Evolutionary conservation across 768 basidiomycete genomes (phyloP), one percentile per base, ranked within the genome.

Genomic region (Kwoniella mangroviensis): DNA sequence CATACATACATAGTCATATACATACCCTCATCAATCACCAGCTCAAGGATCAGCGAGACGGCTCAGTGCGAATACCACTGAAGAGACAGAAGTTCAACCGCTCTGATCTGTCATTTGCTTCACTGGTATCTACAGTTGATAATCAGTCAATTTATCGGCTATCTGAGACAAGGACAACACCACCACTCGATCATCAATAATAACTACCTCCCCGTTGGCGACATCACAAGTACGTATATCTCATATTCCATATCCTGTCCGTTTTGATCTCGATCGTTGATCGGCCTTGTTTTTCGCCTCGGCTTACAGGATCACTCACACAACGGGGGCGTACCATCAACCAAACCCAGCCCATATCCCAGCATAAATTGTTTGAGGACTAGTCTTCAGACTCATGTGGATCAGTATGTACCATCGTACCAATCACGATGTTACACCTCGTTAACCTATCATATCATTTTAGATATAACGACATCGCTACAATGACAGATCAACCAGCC

Each of bases 401-500:
- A 62, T 62, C 42, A 13, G 60, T 62, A 62, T 45, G 40, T 62
- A n/a, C 28, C 21, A 62, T 45, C 45, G 19, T 10, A 62, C 10
- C 42, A 28, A 22, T 24, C 42, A 62, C 28, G 2, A 51, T 62
- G 60, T 15, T 11, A 43, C 2, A 22, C 2, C 7, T 43, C 11
- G 41, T 40, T 43, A 10, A 43, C 41, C 41, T 12, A 2, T 6
- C 19, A 34, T 34, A 34, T 26, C 7, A 13, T 13, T 2, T 19
- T 51, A 40, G 56, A 28, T 54, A n/a, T 52, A 17, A 26, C 58
- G 43, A 15, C 41, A 58, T 26, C 43, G 24, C 6, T 49, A 60
- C 41, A 69, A 58, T 54, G 56, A 56, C 68, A 24, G 58, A 65
- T 41, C 68, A 65, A 56, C 54, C 24, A 60, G 42, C n/a, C 34